Percentiles rank a stretch among this genome's conserved stretches.
These are phyloP conservation scores for Symmetrospora coprosmae DNA, from an alignment of 768 basidiomycete genomes.

Conservation along the genomic window DNA sequence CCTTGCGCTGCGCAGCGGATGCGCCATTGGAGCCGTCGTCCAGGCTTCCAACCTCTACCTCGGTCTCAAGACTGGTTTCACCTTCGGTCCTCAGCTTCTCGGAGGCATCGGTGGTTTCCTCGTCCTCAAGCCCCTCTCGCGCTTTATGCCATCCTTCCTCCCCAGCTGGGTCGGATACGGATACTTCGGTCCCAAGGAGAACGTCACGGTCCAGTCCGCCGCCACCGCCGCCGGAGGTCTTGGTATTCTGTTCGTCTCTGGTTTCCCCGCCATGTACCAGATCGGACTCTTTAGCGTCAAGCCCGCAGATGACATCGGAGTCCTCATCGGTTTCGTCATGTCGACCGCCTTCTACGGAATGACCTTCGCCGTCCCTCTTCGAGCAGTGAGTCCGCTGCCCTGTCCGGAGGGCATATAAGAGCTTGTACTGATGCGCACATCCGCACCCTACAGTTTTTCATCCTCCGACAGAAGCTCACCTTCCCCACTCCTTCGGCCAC, in stretches of 20 bases:
- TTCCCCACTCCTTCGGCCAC: constrained; percentile 57
- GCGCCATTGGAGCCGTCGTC: constrained; percentile 46
- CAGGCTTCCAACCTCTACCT: constrained; percentile 49
- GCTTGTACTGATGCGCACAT: no score
- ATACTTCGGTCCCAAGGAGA: constrained; percentile 50
- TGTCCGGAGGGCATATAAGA: no score
- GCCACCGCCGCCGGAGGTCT: constrained; percentile 41
- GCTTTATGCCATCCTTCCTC: neutral
- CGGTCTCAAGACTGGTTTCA: constrained; percentile 55
- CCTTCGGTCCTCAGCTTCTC: constrained; percentile 52
- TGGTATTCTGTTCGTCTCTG: constrained; percentile 23
- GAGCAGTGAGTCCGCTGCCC: no score
- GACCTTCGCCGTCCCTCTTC: constrained; percentile 53
- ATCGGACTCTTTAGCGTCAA: constrained; percentile 40
- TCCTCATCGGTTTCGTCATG: constrained; percentile 15
- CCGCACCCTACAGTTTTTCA: no score
- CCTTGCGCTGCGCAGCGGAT: constrained; percentile 35
- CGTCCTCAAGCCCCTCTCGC: constrained; percentile 14
- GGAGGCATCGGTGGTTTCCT: constrained; percentile 38
- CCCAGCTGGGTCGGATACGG: constrained; percentile 41
- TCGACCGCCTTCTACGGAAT: constrained; percentile 13
- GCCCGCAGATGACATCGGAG: constrained; percentile 46
- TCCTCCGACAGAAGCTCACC: constrained; percentile 50
- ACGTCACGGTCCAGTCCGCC: constrained; percentile 51
- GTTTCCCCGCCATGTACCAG: constrained; percentile 21